phyloP scores from a whole-genome alignment of 1,139 yeast species.

The Debaryomyces coudertii region DNA sequence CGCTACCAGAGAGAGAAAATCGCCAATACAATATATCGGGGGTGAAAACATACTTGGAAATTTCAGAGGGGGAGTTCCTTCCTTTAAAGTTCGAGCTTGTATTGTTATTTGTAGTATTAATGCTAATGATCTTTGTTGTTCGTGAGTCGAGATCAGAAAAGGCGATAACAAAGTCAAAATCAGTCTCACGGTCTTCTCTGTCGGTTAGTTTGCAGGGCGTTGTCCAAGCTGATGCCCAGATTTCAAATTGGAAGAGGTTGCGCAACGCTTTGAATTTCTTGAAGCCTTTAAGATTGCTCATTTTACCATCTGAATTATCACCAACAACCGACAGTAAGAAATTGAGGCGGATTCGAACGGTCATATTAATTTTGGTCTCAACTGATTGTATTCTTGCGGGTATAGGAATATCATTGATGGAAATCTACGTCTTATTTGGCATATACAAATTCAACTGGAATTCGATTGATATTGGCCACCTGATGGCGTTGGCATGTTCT shows the following conservation, averaged over 20 bases:
- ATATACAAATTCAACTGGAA: slow-evolving; percentile 63
- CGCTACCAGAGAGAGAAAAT: not conserved
- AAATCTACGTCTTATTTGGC: slow-evolving; percentile 58
- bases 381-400: slow-evolving; percentile 50
- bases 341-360: slow-evolving; percentile 19
- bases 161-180: slow-evolving; percentile 51
- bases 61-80: slow-evolving; percentile 25
- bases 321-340: not conserved
- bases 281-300: slow-evolving; percentile 50
- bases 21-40: not conserved
- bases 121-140: slow-evolving; percentile 41
- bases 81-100: slow-evolving; percentile 37
- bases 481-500: slow-evolving; percentile 57
- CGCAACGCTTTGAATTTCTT: slow-evolving; percentile 27
- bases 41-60: slow-evolving; percentile 1
- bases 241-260: not conserved
- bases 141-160: slow-evolving; percentile 62
- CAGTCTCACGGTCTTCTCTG: slow-evolving; percentile 20
- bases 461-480: slow-evolving; percentile 60
- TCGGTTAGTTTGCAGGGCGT: not conserved
- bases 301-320: slow-evolving; percentile 34
- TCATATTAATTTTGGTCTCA: slow-evolving; percentile 48
- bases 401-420: slow-evolving; percentile 43
- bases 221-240: not conserved
- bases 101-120: slow-evolving; percentile 25